Evolutionary conservation across 2,329 filamentous ascomycete genomes (phyloP), one percentile per base, ranked within the genome.

Genomic region (Nemania abortiva): DNA sequence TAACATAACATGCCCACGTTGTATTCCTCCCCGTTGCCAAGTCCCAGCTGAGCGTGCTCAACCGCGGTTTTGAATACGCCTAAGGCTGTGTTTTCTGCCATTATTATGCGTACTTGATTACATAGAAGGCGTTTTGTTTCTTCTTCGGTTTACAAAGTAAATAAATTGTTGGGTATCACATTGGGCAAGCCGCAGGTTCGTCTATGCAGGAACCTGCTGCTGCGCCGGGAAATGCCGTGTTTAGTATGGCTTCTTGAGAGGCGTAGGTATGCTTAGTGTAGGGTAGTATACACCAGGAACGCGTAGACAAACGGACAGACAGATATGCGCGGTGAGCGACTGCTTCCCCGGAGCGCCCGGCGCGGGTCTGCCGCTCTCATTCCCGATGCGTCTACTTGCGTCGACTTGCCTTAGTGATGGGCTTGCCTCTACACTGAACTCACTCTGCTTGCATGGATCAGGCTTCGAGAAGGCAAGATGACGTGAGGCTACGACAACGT

Each of bases 141-240:
- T 49, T n/a, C 29, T 15, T 10, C 29, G n/a, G 15, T 15, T 61
- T 27, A 27, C 5, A 27, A 27, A 27, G 24, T 27, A 11, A 6
- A 37, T 37, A 49, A 37, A 50, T 9, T 20, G 49, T 34, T 49
- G 42, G 45, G 29, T 60, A 52, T 62, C 11, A 18, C 42, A 34
- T 62, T 52, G 53, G 6, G 45, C 50, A 58, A 63, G 37, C 49
- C 27, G 37, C 39, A 7, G 20, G 39, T 49, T 27, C 18, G 53
- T 50, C 29, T 47, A 63, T 63, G 60, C 59, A 68, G 65, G 60
- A 63, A 68, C 60, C 53, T 6, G 39, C 53, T 6, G 39, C 57
- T 47, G 42, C 47, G 20, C 65, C 18, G 54, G 24, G 9, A 27
- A 31, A 65, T 54, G 49, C 55, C 55, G 55, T 24, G 15, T 49